Base-by-base conservation (phyloP, 371 early-diverging fungal species). In the Lichtheimia ramosa region DNA sequence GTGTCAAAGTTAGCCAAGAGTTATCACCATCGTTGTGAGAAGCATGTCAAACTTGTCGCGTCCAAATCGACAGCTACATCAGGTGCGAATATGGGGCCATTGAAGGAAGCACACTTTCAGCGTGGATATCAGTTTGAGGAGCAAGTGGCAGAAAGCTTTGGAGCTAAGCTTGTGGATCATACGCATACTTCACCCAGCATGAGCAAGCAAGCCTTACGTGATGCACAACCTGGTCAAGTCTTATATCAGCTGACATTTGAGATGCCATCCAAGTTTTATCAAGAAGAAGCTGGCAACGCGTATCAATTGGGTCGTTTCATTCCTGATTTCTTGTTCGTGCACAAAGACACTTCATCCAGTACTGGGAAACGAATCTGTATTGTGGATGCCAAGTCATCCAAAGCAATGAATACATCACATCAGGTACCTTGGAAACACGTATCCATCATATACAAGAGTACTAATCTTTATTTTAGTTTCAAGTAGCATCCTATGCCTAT, bases 301-400 rank as follows among this genome's bases (percentile, higher is more conserved):
- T 66, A 81, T 68, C 73, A 73, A 52, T 34, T 75, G 49, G 20
- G 54, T 6, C 59, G 48, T 24, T 81, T 80, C 49, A 70, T 83
- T 51, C 84, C 84, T 1, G 84, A 83, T 50, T 81, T 83, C 51
- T 58, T 83, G n/a, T 54, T 63, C 15, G 68, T 83, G 20, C 40
- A 69, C 13, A 61, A 71, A 39, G 76, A 79, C 34, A 62, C 74
- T 43, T 5, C 50, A 14, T 24, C 62, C 21, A 57, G 75, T 48
- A 48, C 63, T 14, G 40, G 68, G 52, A 66, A 62, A 10, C 34
- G 34, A 18, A 63, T 83, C 7, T 71, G 67, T 43, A 77, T 83
- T 13, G 76, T 81, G 43, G 84, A 83, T 63, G 81, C 82, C 4
- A 83, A 83, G 59, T 78, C 82, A 6, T 78, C 82, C 0, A 60